Base-by-base conservation (phyloP, 1,139 yeast genomes). In the Casaregolazyma lundiana region DNA sequence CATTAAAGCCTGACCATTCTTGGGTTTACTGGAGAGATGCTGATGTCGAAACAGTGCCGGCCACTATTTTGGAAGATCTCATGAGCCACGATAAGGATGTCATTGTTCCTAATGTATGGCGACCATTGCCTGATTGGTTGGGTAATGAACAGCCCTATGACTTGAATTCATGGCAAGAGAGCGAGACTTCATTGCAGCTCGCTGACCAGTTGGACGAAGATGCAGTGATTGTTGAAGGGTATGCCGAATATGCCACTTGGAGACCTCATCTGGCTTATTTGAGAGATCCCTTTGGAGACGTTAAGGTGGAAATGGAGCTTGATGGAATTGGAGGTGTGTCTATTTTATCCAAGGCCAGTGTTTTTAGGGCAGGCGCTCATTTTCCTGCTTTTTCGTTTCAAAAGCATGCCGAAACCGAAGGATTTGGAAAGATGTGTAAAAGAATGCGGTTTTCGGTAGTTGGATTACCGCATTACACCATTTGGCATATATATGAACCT, bases 321-420 rank as follows among this genome's bases (percentile, higher is more conserved):
- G 96, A 87, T 63, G 96, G 96, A 45, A 85, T 87, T 60, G 96
- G 96, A 37, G 96, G 96, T 55, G 96, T 87, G 41, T 84, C 94
- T 0, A 85, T 87, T 55, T 70, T 87, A 54, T 78, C 90, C 49
- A 83, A 81, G 63, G 95, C 95, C 6, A 74, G 73, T 49, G 94
- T 87, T 2, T 87, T 87, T 71, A 75, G 90, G 54, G 67, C 77
- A 13, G 96, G 96, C 2, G 79, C 88, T 1, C 89, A 85, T 64
- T 87, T 87, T 75, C 95, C 96, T 6, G 96, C 95, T 0, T 87
- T 87, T 63, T 83, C 95, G 22, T 87, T 86, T 66, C 84, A 85
- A 66, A 85, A 85, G 60, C 96, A 87, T 62, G 96, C 96, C 4
- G 96, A 87, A 64, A 87, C 96, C 3, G 96, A 87, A 66, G 96